Conservation (phyloP, 805 yeast species). For the Pichia pseudocactophila region DNA sequence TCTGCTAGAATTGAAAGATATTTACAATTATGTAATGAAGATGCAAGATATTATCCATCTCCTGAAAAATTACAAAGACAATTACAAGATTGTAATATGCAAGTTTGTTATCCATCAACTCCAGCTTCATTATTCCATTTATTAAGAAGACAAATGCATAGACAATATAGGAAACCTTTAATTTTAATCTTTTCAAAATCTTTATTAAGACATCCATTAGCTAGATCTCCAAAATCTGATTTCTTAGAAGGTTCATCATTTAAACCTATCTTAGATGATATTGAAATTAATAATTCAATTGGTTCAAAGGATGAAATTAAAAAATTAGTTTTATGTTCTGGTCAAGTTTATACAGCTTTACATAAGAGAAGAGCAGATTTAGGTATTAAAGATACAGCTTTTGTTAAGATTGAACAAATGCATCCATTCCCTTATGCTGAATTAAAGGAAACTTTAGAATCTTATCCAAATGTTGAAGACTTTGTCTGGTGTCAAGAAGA, state of each 20-base stretch:
- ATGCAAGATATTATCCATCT: conserved; percentile 88
- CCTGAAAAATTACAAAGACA: conserved; percentile 86
- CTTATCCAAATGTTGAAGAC: conserved; percentile 78
- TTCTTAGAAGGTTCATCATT: conserved; percentile 88
- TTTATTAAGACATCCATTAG: conserved; percentile 94
- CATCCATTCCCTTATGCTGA: conserved; percentile 99
- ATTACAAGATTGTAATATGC: conserved; percentile 98
- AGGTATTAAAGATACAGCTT: conserved; percentile 76
- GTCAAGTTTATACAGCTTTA: conserved; percentile 92
- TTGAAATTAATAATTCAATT: conserved; percentile 71
- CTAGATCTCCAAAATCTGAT: conserved; percentile 74
- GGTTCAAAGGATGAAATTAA: conserved; percentile 75
- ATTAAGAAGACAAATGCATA: conserved; percentile 97
- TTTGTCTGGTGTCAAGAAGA: conserved; percentile 98
- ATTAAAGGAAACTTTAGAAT: conserved; percentile 71
- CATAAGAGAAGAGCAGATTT: conserved; percentile 78
- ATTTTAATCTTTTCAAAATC: conserved; percentile 84
- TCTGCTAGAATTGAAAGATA: conserved; percentile 96
- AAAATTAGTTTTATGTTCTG: conserved; percentile 75
- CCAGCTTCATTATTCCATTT: conserved; percentile 96
- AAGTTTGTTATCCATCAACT: conserved; percentile 95
- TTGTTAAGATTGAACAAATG: conserved; percentile 84
- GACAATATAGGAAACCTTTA: conserved; percentile 95
- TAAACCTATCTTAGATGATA: conserved; percentile 94
- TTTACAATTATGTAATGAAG: conserved; percentile 92